phyloP scores from a whole-genome alignment of 192 early-diverging fungal genomes.

The Podila epigama region DNA sequence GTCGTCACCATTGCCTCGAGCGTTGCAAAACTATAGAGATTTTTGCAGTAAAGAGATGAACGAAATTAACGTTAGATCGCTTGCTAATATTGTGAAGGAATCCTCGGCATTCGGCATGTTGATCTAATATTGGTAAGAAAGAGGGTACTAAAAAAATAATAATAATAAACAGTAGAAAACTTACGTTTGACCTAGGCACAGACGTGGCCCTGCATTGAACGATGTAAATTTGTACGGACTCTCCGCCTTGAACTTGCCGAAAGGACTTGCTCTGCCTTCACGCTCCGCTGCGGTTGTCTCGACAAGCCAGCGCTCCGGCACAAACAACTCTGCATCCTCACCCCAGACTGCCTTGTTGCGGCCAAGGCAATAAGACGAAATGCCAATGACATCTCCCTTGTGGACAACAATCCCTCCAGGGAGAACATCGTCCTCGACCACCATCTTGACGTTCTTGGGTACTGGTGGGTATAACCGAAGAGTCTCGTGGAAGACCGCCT shows the following conservation, averaged over 20 bases:
- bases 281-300: too few relatives aligned
- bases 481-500: slow-evolving; percentile 57
- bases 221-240: slow-evolving; percentile 56
- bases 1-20: not conserved
- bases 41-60: too few relatives aligned
- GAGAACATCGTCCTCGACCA: slow-evolving; percentile 61
- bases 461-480: slow-evolving; percentile 73
- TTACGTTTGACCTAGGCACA: slow-evolving; percentile 24
- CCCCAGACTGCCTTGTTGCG: slow-evolving; percentile 58
- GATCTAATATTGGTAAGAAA: too few relatives aligned
- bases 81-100: too few relatives aligned
- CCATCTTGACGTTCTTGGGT: slow-evolving; percentile 62
- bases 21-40: not conserved
- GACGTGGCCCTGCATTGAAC: slow-evolving; percentile 66
- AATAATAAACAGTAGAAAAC: not conserved
- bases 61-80: too few relatives aligned
- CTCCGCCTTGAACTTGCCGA: slow-evolving; percentile 35
- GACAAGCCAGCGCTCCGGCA: slow-evolving; percentile 62
- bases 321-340: slow-evolving; percentile 57
- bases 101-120: too few relatives aligned
- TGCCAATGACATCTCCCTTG: slow-evolving; percentile 59
- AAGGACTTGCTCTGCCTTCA: not conserved
- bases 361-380: slow-evolving; percentile 62
- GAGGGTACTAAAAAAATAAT: not conserved
- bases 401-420: slow-evolving; percentile 68